These are phyloP conservation scores for Tolypocladium sp. DNA, from an alignment of 2,329 filamentous ascomycete species.

Conservation along the genomic window DNA sequence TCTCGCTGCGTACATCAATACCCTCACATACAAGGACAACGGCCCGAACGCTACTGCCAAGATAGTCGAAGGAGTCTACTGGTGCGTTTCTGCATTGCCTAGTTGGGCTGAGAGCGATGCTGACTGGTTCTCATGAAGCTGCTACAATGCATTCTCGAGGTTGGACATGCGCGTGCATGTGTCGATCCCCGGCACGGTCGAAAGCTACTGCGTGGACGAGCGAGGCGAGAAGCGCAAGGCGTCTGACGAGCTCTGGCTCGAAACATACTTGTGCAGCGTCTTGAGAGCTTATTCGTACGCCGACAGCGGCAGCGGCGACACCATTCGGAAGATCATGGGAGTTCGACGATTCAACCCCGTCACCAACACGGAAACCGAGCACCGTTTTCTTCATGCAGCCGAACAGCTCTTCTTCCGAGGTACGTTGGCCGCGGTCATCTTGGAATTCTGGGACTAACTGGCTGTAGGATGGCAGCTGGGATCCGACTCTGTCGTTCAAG, in stretches of 20 bases:
- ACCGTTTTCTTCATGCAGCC: constrained; percentile 88
- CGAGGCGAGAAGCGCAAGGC: constrained; percentile 89
- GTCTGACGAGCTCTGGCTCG: constrained; percentile 90
- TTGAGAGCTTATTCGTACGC: constrained; percentile 93
- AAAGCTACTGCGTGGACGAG: constrained; percentile 96
- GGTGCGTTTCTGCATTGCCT: constrained; percentile 43
- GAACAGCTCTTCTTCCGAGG: constrained; percentile 93
- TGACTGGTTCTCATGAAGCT: constrained; percentile 34
- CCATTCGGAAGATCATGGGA: constrained; percentile 95
- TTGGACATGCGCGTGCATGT: constrained; percentile 98
- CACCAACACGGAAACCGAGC: constrained; percentile 95
- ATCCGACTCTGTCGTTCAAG: constrained; percentile 93
- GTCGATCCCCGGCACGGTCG: constrained; percentile 89
- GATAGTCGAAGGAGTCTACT: constrained; percentile 90
- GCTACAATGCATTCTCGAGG: constrained; percentile 98
- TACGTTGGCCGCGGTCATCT: constrained; percentile 24
- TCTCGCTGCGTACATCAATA: constrained; percentile 96
- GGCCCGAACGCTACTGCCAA: constrained; percentile 66
- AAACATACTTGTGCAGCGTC: constrained; percentile 94
- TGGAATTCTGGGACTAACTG: constrained; percentile 8
- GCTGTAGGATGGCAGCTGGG: constrained; percentile 79
- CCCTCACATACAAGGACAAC: constrained; percentile 80
- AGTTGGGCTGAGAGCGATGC: not conserved
- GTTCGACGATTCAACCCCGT: constrained; percentile 95
- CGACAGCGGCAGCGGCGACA: constrained; percentile 87